Evolutionary conservation across 441 rosid species (phyloP), one percentile per base, ranked within the genome.

Genomic region (Euphorbia celastroides): DNA sequence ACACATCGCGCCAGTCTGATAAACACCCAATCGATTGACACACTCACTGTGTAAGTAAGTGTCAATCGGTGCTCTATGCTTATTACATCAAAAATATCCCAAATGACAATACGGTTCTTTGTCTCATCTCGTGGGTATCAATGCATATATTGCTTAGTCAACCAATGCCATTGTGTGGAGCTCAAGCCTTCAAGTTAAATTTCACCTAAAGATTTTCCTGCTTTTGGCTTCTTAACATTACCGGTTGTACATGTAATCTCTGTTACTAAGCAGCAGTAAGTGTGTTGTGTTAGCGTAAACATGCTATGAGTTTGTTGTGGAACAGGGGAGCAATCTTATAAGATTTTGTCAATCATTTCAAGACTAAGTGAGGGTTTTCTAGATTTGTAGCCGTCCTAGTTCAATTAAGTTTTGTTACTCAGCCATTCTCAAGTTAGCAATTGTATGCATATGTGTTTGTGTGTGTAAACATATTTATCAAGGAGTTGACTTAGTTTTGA

Each of bases 1-100:
- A 92, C 64, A 92, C 98, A 11, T 95, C 99, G 63, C 93, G 98
- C 23, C 98, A 95, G 87, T 78, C 86, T 20, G 95, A 92, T 75
- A 95, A 95, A 70, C 98, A 95, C 77, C 92, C 98, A 6, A 88
- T 92, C 36, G 97, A 92, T 79, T 95, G 75, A 84, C 64, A 42
- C 59, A 64, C 51, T 55, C 68, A 13, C 27, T 28, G 27, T 64
- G 81, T 71, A 80, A 73, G 81, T 79, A 68, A 73, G 81, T 79
- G 66, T 65, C 14, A 60, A 5, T 55, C 19, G 17, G 66, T 57
- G 30, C 11, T 16, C 11, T 16, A 22, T 54, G 10, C 32, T 23
- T 65, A 34, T 60, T 68, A 58, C 46, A 19, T 28, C 50, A 62
- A 46, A 13, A 12, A 28, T 44, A 30, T 17, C 25, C 52, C 9